phyloP scores from a whole-genome alignment of 2,329 filamentous ascomycete genomes.

The Alternaria gansuensis region DNA sequence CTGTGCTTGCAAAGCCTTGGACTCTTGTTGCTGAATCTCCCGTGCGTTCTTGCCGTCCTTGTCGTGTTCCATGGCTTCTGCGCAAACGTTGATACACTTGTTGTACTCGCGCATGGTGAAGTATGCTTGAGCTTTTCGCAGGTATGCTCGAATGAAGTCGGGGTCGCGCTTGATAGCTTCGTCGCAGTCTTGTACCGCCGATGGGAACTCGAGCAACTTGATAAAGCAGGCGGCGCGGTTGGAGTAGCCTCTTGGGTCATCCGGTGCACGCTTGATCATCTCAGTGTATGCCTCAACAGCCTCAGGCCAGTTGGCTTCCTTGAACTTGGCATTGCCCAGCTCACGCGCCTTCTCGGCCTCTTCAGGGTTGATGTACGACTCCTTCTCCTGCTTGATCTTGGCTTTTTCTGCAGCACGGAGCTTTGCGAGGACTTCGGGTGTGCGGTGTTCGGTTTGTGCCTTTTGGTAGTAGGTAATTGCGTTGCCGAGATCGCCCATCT shows the following conservation, averaged over 20 bases:
- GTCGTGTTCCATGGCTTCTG: constrained; percentile 81
- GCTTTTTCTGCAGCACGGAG: constrained; percentile 88
- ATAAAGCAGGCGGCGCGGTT: constrained; percentile 97
- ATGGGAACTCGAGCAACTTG: constrained; percentile 95
- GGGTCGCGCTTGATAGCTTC: constrained; percentile 88
- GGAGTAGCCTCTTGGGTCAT: constrained; percentile 93
- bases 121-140: constrained; percentile 94
- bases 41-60: constrained; percentile 79
- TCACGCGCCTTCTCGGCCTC: constrained; percentile 97
- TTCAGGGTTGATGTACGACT: constrained; percentile 85
- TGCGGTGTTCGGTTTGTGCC: constrained; percentile 95
- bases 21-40: constrained; percentile 92
- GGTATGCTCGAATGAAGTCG: constrained; percentile 93
- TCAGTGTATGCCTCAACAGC: constrained; percentile 94
- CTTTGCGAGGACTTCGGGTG: constrained; percentile 91
- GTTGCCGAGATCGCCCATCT: constrained; percentile 77
- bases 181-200: constrained; percentile 91
- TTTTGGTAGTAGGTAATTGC: constrained; percentile 92
- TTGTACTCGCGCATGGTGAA: constrained; percentile 99
- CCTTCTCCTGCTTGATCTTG: constrained; percentile 76
- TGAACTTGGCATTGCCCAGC: constrained; percentile 96
- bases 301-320: constrained; percentile 92
- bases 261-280: constrained; percentile 94
- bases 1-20: constrained; percentile 91
- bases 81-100: constrained; percentile 89